Conservation (phyloP, 148 eudicot genomes). For the Spergularia bocconei region DNA sequence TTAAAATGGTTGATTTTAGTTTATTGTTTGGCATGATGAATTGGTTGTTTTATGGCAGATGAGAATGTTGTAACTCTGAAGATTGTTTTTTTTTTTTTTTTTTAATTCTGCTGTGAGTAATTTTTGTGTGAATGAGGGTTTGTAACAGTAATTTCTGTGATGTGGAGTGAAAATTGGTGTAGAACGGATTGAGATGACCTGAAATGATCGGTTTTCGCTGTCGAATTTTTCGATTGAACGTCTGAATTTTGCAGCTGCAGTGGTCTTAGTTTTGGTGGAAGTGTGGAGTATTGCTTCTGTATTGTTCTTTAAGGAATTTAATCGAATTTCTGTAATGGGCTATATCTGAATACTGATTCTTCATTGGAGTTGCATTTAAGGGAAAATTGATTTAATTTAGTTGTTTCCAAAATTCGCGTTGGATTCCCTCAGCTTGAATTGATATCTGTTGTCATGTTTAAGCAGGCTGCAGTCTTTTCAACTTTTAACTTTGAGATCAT, state of each 20-base stretch:
- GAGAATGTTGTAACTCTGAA: background rate
- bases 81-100: background rate
- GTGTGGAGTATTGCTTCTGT: background rate
- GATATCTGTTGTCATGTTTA: background rate
- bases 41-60: background rate
- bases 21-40: background rate
- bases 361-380: background rate
- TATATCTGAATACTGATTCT: background rate
- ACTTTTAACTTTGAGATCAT: background rate
- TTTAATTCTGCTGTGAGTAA: background rate
- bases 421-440: background rate
- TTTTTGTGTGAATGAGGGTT: background rate
- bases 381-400: background rate
- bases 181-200: background rate
- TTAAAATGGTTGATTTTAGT: too few species aligned
- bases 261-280: slow-evolving; percentile 1
- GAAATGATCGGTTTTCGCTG: background rate
- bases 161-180: slow-evolving; percentile 1
- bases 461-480: background rate
- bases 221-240: background rate
- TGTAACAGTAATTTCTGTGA: background rate
- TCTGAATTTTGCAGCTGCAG: background rate
- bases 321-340: background rate
- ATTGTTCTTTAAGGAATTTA: background rate
- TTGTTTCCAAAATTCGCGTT: background rate